A percentile compares a stretch with the other conserved stretches of the same genome.
These are phyloP conservation scores for Daphne laureola DNA, from an alignment of 441 rosid genomes.

Conservation along the genomic window DNA sequence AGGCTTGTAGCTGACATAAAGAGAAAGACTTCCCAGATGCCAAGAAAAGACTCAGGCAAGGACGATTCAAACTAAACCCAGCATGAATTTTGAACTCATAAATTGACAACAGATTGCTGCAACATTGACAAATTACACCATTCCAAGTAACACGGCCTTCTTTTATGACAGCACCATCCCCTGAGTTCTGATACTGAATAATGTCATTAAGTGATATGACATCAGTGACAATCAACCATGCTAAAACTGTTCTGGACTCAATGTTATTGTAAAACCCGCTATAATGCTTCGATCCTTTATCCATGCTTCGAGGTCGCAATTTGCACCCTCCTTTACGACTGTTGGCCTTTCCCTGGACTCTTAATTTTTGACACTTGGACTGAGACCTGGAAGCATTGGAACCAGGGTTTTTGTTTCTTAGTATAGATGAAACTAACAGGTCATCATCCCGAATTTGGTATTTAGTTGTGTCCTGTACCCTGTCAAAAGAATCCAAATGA, in stretches of 20 bases:
- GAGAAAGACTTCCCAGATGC: constrained; percentile 75
- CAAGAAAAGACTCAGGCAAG: constrained; percentile 82
- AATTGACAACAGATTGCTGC: constrained; percentile 55
- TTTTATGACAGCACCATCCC: constrained; percentile 55
- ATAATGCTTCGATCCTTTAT: constrained; percentile 36
- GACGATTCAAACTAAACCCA: constrained; percentile 58
- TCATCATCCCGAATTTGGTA: constrained; percentile 62
- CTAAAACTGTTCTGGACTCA: constrained; percentile 67
- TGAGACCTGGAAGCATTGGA: constrained; percentile 27
- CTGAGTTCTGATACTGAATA: constrained; percentile 62
- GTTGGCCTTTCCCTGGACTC: constrained; percentile 39
- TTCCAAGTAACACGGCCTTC: constrained; percentile 62
- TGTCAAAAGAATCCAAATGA: constrained; percentile 25
- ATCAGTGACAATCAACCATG: constrained; percentile 66
- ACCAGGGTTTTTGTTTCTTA: constrained; percentile 44
- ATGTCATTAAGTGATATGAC: constrained; percentile 58
- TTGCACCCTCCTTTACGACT: constrained; percentile 52
- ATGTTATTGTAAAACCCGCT: constrained; percentile 28
- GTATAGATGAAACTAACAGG: constrained; percentile 50
- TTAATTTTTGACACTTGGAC: constrained; percentile 37
- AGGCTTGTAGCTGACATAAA: constrained; percentile 78
- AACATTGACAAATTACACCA: constrained; percentile 83
- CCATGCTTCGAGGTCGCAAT: constrained; percentile 53
- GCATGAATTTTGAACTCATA: constrained; percentile 79
- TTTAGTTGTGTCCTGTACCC: constrained; percentile 30